Conservation (phyloP, 805 yeast species). For the Candida suzukii region DNA sequence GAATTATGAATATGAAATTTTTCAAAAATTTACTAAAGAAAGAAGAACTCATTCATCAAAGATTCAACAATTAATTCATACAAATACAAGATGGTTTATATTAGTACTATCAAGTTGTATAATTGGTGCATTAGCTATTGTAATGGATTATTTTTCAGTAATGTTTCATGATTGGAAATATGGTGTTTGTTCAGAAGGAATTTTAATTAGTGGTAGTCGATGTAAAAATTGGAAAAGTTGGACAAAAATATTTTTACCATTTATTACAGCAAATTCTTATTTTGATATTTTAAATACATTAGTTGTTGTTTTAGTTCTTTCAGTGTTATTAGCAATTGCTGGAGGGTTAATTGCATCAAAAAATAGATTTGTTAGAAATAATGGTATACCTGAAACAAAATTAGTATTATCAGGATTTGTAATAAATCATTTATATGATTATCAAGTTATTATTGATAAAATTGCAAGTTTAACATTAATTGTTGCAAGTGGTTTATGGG, state of each 20-base stretch:
- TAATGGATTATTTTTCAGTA: slow-evolving; percentile 41
- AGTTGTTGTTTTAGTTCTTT: slow-evolving; percentile 29
- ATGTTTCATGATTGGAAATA: slow-evolving; percentile 45
- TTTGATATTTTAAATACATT: slow-evolving; percentile 20
- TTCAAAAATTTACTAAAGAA: slow-evolving; percentile 7
- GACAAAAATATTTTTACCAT: slow-evolving; percentile 23
- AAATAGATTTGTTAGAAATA: slow-evolving; percentile 34
- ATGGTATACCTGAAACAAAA: slow-evolving; percentile 74
- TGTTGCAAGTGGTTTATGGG: slow-evolving; percentile 73
- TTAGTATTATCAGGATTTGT: slow-evolving; percentile 61
- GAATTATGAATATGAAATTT: slow-evolving; percentile 34
- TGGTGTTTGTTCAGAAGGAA: slow-evolving; percentile 38
- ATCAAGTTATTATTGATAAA: slow-evolving; percentile 47
- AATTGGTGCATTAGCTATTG: slow-evolving; percentile 42
- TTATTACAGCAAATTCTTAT: slow-evolving; percentile 18
- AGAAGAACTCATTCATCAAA: slow-evolving; percentile 1
- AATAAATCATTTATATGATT: slow-evolving; percentile 44
- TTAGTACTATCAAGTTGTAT: slow-evolving; percentile 36
- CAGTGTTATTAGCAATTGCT: slow-evolving; percentile 30
- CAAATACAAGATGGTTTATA: slow-evolving; percentile 39
- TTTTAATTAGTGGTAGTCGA: slow-evolving; percentile 20
- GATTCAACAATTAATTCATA: slow-evolving; percentile 8
- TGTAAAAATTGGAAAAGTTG: slow-evolving; percentile 28
- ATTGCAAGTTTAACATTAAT: slow-evolving; percentile 53
- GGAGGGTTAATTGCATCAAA: slow-evolving; percentile 26